Conservation (phyloP, 768 basidiomycete genomes). For the Filobasidium floriforme region DNA sequence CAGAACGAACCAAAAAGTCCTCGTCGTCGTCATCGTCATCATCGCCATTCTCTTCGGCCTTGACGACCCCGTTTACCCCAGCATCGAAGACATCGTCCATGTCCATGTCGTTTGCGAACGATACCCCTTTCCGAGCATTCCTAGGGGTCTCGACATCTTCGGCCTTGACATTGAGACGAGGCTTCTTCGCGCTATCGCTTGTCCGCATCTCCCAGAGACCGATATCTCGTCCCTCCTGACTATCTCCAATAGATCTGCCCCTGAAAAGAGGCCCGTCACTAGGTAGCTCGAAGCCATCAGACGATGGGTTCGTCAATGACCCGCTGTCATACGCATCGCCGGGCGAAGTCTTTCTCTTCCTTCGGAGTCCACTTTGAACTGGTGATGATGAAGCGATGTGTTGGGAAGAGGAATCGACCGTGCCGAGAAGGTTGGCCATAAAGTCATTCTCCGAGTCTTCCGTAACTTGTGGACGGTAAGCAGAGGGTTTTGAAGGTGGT, state of each 20-base stretch:
- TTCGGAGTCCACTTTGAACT: conserved; percentile 18
- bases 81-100: conserved; percentile 24
- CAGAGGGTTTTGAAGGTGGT: conserved; percentile 45
- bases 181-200: conserved; percentile 13
- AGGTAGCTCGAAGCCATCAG: conserved; percentile 31
- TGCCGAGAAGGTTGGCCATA: conserved; percentile 70
- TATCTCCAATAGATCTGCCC: background rate
- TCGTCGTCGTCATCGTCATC: conserved; percentile 39
- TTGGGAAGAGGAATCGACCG: conserved; percentile 34
- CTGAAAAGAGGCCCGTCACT: background rate
- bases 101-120: conserved; percentile 34
- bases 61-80: conserved; percentile 7
- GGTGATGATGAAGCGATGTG: conserved; percentile 21
- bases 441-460: conserved; percentile 80
- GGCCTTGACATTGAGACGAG: conserved; percentile 8
- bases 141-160: conserved; percentile 16
- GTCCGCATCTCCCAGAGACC: conserved; percentile 12
- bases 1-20: conserved; percentile 28
- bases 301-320: conserved; percentile 29
- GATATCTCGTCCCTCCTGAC: background rate
- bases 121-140: conserved; percentile 11
- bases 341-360: conserved; percentile 53
- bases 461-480: conserved; percentile 69
- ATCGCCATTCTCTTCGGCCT: conserved; percentile 30
- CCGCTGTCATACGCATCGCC: conserved; percentile 22